phyloP scores from a whole-genome alignment of 2,329 filamentous ascomycete genomes.

The Zasmidium angulare region DNA sequence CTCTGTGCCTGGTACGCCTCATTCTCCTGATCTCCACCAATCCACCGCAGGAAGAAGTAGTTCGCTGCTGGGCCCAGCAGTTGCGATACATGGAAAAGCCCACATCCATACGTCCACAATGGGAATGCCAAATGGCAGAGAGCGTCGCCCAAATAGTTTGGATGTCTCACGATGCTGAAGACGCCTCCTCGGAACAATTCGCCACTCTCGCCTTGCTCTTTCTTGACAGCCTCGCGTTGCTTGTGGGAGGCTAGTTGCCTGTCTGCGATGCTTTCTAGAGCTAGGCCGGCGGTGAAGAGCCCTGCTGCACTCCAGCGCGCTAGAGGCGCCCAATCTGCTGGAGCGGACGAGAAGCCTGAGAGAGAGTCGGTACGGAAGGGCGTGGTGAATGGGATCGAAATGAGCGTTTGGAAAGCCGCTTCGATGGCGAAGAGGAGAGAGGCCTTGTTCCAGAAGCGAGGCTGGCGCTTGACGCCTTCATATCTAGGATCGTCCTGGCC shows the following conservation, averaged over 20 bases:
- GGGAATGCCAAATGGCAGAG: slow-evolving; percentile 61
- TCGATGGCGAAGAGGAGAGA: slow-evolving; percentile 59
- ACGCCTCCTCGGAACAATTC: slow-evolving; percentile 57
- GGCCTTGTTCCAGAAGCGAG: slow-evolving; percentile 59
- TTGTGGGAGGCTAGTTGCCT: slow-evolving; percentile 56
- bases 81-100: slow-evolving; percentile 55
- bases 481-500: slow-evolving; percentile 60
- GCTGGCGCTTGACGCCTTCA: slow-evolving; percentile 50
- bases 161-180: slow-evolving; percentile 62
- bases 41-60: slow-evolving; percentile 58
- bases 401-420: slow-evolving; percentile 56
- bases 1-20: slow-evolving; percentile 54
- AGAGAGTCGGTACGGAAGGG: slow-evolving; percentile 43
- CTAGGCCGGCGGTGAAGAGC: slow-evolving; percentile 57
- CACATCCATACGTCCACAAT: slow-evolving; percentile 55
- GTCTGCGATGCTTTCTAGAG: slow-evolving; percentile 58
- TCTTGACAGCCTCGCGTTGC: slow-evolving; percentile 34
- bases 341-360: slow-evolving; percentile 12
- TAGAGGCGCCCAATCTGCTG: slow-evolving; percentile 36
- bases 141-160: slow-evolving; percentile 63
- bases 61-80: slow-evolving; percentile 58
- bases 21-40: slow-evolving; percentile 58
- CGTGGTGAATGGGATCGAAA: slow-evolving; percentile 57
- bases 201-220: slow-evolving; percentile 22
- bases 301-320: slow-evolving; percentile 46